Evolutionary conservation across 1,284 basidiomycete genomes (phyloP).

Genomic region (Caloboletus inedulis): DNA sequence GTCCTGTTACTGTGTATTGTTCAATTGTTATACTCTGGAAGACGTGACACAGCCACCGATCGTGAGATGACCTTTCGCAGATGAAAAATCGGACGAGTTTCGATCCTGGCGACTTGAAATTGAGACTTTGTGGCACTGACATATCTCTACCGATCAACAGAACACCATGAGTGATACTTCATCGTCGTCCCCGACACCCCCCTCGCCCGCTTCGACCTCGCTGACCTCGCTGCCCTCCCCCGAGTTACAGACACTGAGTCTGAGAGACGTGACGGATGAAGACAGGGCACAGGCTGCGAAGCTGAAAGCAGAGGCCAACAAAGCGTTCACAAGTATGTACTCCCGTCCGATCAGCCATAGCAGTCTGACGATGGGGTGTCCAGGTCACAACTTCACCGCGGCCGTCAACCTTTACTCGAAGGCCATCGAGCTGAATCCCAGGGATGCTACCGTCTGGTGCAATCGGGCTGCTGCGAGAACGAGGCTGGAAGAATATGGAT

Average conservation of each 20-base stretch:
- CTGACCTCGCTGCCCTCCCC: constrained; percentile 57
- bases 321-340: constrained; percentile 70
- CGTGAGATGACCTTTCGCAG: constrained; percentile 24
- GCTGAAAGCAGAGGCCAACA: constrained; percentile 83
- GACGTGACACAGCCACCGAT: constrained; percentile 26
- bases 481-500: constrained; percentile 80
- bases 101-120: constrained; percentile 3
- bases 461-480: constrained; percentile 78
- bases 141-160: neutral
- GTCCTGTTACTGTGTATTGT: neutral
- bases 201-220: constrained; percentile 49
- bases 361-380: constrained; percentile 4
- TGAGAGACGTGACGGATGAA: constrained; percentile 62
- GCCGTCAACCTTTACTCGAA: constrained; percentile 74
- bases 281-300: constrained; percentile 65
- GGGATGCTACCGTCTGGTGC: constrained; percentile 74
- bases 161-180: constrained; percentile 43
- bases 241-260: constrained; percentile 45
- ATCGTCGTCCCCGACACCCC: constrained; percentile 30
- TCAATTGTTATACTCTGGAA: too few species aligned
- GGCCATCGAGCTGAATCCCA: constrained; percentile 78
- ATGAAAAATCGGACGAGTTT: constrained; percentile 9
- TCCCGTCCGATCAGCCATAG: neutral
- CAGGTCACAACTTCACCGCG: constrained; percentile 56
- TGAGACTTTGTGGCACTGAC: neutral